Evolutionary conservation across 352 stramenopile species (phyloP).

Genomic region (Pythium aphanidermatum): DNA sequence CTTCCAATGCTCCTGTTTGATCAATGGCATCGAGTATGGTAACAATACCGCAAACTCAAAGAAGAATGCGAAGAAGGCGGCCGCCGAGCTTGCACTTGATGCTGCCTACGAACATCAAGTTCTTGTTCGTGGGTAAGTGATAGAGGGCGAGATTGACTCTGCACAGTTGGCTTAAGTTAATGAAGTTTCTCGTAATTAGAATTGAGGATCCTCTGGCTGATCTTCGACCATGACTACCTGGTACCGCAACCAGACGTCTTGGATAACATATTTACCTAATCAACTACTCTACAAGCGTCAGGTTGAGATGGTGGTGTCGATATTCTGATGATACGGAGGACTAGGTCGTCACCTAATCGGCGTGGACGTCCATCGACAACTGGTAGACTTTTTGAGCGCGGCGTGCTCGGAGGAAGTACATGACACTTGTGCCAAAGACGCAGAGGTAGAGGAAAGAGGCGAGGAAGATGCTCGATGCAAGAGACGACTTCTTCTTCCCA

Average conservation of each 20-base stretch:
- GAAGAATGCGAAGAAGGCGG: conserved; percentile 81
- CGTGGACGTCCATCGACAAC: conserved; percentile 81
- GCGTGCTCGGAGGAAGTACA: conserved; percentile 76
- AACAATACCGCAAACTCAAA: conserved; percentile 49
- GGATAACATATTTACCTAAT: conserved; percentile 17
- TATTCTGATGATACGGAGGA: neutral
- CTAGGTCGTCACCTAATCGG: too few relatives aligned
- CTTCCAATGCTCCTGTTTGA: conserved; percentile 44
- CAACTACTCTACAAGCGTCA: conserved; percentile 26
- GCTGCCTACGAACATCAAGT: conserved; percentile 10
- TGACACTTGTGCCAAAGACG: conserved; percentile 80
- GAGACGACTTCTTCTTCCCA: conserved; percentile 77
- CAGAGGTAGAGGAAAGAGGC: conserved; percentile 81
- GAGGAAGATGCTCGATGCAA: conserved; percentile 84
- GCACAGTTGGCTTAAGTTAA: conserved; percentile 11
- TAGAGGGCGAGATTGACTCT: neutral
- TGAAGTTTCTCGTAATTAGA: conserved; percentile 1
- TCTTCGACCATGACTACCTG: neutral
- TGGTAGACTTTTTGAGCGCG: conserved; percentile 85
- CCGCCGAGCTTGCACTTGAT: too few relatives aligned
- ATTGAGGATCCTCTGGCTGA: neutral
- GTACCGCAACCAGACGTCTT: neutral
- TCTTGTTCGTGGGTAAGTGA: neutral
- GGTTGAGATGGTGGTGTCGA: neutral
- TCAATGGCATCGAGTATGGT: conserved; percentile 40